These are phyloP conservation scores for Fusarium armeniacum DNA, from an alignment of 2,329 filamentous ascomycete species.

Conservation along the genomic window DNA sequence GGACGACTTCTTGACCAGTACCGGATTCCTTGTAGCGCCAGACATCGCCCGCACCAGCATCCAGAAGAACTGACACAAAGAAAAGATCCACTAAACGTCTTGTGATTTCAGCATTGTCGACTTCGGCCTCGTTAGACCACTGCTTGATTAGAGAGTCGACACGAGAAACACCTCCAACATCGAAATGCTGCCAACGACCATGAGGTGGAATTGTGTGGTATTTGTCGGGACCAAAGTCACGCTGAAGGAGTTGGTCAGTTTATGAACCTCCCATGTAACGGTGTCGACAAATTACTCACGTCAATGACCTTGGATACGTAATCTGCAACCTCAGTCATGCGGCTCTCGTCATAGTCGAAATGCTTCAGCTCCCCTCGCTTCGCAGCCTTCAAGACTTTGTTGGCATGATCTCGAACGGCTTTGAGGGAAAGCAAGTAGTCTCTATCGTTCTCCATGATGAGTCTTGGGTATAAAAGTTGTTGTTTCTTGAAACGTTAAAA, in stretches of 20 bases:
- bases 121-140: slow-evolving; percentile 57
- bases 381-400: slow-evolving; percentile 55
- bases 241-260: slow-evolving; percentile 50
- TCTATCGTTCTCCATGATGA: slow-evolving; percentile 23
- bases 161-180: slow-evolving; percentile 67
- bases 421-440: slow-evolving; percentile 56
- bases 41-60: slow-evolving; percentile 66
- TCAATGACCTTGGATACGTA: slow-evolving; percentile 61
- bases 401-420: slow-evolving; percentile 55
- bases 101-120: slow-evolving; percentile 61
- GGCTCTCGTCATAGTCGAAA: slow-evolving; percentile 58
- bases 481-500: not conserved
- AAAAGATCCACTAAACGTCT: slow-evolving; percentile 72
- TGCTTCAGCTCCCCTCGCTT: slow-evolving; percentile 57
- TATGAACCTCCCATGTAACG: fast-evolving
- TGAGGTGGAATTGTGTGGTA: slow-evolving; percentile 66
- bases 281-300: slow-evolving; percentile 44
- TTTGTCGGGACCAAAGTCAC: slow-evolving; percentile 64
- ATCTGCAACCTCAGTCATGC: slow-evolving; percentile 57
- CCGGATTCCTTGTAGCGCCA: slow-evolving; percentile 62
- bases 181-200: slow-evolving; percentile 74
- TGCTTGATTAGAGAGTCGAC: slow-evolving; percentile 60
- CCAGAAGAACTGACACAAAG: slow-evolving; percentile 70
- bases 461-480: not conserved
- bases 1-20: slow-evolving; percentile 53